These are phyloP conservation scores for Turnera subulata DNA, from an alignment of 345 rosid genomes.

Conservation along the genomic window DNA sequence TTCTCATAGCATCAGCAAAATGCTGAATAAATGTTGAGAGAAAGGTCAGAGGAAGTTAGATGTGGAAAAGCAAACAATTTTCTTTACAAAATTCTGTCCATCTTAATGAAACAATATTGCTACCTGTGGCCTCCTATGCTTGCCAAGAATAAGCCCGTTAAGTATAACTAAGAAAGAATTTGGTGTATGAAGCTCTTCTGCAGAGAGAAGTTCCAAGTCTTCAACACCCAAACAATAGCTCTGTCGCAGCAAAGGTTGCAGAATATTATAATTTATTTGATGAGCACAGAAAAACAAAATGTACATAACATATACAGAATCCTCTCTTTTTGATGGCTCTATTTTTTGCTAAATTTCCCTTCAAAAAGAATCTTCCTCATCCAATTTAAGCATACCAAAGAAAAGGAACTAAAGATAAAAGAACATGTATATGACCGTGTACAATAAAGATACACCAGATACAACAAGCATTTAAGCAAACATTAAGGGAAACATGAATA, in stretches of 20 bases:
- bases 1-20: constrained; percentile 67
- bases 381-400: no score
- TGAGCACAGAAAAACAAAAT: no score
- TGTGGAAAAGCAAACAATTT: neutral
- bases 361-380: no score
- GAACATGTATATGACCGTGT: no score
- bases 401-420: no score
- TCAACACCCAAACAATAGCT: constrained; percentile 84
- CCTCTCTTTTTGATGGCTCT: no score
- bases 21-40: constrained; percentile 35
- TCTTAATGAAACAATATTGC: neutral
- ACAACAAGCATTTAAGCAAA: no score
- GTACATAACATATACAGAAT: no score
- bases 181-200: constrained; percentile 84
- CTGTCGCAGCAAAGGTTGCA: constrained; percentile 35
- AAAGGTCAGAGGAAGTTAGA: constrained; percentile 12
- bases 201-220: constrained; percentile 74
- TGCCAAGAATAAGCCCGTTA: constrained; percentile 92
- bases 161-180: constrained; percentile 73
- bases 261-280: no score
- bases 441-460: no score
- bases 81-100: neutral
- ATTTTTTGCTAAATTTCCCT: no score
- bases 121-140: constrained; percentile 94
- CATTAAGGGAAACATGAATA: no score